Evolutionary conservation across 2,329 filamentous ascomycete genomes (phyloP), one percentile per base, ranked within the genome.

Genomic region (Colletotrichum cuscutae): DNA sequence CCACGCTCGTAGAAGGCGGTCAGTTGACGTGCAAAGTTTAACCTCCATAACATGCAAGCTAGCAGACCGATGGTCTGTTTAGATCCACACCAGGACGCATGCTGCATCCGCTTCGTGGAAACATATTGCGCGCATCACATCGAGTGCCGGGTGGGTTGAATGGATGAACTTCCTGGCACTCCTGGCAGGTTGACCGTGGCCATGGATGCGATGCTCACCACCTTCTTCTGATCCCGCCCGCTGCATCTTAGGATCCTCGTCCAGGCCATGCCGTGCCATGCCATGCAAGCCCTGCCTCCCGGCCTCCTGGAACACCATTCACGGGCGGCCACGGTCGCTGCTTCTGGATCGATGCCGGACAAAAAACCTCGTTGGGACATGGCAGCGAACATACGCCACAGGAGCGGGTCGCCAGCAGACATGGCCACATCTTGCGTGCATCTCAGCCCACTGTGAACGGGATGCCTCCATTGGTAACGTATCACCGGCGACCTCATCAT

Each of bases 221-320:
- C 70, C 59, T 59, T 56, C 54, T 63, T 60, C 53, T 69, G 65
- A 60, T 72, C 54, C 65, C 70, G 62, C 70, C 65, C 65, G 70
- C 70, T 69, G 65, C 70, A 72, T 72, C 70, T 72, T 65, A 69
- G 69, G 70, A 69, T 72, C 70, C 70, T 72, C 70, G 65, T 49
- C 69, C 54, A 71, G 63, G 58, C 69, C 59, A 46, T 63, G 53
- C 69, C 64, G 32, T 70, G 66, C 70, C 66, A 65, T 65, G 66
- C 67, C 67, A 73, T 73, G 70, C 59, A 68, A 69, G 70, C 59
- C 66, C 65, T 59, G 59, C 53, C 54, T 69, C 60, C 70, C 70
- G 65, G 53, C 65, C 70, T 64, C 35, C 70, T 69, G 70, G 70
- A 64, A 72, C 70, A 32, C 70, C 65, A 65, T 69, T 72, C 65